phyloP scores from a whole-genome alignment of 2,329 filamentous ascomycete genomes.

The Xylaria sp. region DNA sequence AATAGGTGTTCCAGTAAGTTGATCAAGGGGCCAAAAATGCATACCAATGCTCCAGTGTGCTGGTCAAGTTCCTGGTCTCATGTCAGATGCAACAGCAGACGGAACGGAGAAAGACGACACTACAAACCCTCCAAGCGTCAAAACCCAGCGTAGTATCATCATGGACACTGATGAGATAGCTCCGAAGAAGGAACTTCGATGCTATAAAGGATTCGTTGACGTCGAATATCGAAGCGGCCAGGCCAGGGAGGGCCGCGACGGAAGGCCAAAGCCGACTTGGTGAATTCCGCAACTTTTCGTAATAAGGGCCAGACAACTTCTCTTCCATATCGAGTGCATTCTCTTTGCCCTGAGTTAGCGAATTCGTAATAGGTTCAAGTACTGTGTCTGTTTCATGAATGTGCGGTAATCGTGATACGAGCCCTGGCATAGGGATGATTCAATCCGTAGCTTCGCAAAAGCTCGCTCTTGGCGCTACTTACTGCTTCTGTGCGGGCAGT shows the following conservation, averaged over 20 bases:
- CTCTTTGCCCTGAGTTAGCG: not conserved
- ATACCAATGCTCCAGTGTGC: not conserved
- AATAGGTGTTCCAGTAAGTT: not conserved
- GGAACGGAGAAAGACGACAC: not conserved
- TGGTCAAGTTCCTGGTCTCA: not conserved
- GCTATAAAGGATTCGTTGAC: constrained; percentile 3
- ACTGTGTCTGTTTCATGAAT: not conserved
- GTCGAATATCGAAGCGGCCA: not conserved
- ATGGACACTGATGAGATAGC: not conserved
- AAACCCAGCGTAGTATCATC: not conserved
- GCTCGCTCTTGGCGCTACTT: not conserved
- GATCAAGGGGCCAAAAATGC: not conserved
- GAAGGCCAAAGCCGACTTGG: not conserved
- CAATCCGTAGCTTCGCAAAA: not conserved
- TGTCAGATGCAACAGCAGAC: not conserved
- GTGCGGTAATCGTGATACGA: not conserved
- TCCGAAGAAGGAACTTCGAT: not conserved
- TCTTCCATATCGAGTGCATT: constrained; percentile 3
- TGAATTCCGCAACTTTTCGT: not conserved
- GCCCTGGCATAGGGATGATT: not conserved
- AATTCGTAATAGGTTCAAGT: not conserved
- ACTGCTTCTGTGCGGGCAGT: constrained; percentile 3
- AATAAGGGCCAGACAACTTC: not conserved
- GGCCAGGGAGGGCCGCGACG: not conserved
- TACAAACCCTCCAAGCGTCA: not conserved